Percentiles rank a stretch among this genome's conserved stretches.
Evolutionary conservation across 257 asterid genomes (phyloP).

Genomic region (Penstemon barbatus): DNA sequence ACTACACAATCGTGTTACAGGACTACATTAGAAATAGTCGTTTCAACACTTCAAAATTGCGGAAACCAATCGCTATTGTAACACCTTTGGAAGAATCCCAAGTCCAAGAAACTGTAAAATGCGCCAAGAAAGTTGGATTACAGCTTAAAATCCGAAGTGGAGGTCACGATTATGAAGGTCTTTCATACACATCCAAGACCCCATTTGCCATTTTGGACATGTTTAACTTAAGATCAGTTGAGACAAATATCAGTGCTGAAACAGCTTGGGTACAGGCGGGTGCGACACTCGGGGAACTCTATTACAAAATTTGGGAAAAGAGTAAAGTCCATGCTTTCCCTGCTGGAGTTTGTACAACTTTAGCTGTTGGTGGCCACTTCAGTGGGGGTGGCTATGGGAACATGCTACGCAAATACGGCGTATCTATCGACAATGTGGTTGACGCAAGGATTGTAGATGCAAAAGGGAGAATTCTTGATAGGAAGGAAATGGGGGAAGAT

Average conservation of each 20-base stretch:
- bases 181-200: slow-evolving; percentile 25
- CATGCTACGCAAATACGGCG: slow-evolving; percentile 34
- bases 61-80: slow-evolving; percentile 21
- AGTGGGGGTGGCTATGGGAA: slow-evolving; percentile 40
- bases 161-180: slow-evolving; percentile 43
- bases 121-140: slow-evolving; percentile 14
- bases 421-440: slow-evolving; percentile 30
- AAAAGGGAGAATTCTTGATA: slow-evolving; percentile 26
- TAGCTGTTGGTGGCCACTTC: slow-evolving; percentile 37
- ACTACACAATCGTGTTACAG: slow-evolving; percentile 20
- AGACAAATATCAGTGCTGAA: not conserved
- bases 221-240: slow-evolving; percentile 13
- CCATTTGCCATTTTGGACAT: slow-evolving; percentile 33
- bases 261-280: slow-evolving; percentile 38
- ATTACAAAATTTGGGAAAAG: slow-evolving; percentile 30
- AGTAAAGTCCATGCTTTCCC: slow-evolving; percentile 36
- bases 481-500: slow-evolving; percentile 42
- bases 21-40: slow-evolving; percentile 30
- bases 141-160: slow-evolving; percentile 36
- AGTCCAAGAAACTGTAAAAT: slow-evolving; percentile 11
- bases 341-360: slow-evolving; percentile 30
- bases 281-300: slow-evolving; percentile 35
- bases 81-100: slow-evolving; percentile 30
- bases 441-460: slow-evolving; percentile 39
- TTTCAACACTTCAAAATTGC: slow-evolving; percentile 27